phyloP scores from a whole-genome alignment of 2,329 filamentous ascomycete genomes.

The Pseudogymnoascus sp. region DNA sequence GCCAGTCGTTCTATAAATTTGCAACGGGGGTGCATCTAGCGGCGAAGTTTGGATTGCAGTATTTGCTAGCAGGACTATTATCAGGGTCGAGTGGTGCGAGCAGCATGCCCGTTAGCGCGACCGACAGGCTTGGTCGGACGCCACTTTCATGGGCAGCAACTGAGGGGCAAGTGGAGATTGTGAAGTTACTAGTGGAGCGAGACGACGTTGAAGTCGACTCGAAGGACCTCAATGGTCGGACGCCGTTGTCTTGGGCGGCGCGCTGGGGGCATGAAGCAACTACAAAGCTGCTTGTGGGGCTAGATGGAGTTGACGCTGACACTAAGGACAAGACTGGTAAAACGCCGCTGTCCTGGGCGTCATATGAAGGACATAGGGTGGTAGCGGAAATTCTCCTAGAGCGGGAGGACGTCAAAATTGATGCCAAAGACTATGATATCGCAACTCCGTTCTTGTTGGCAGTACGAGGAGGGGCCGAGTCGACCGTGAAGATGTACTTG shows the following conservation, averaged over 20 bases:
- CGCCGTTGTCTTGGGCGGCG: not conserved
- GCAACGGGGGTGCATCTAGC: constrained; percentile 16
- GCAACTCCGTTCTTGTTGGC: not conserved
- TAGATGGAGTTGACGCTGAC: not conserved
- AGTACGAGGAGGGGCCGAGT: not conserved
- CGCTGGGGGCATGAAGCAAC: not conserved
- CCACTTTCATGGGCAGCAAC: constrained; percentile 5
- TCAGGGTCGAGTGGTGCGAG: not conserved
- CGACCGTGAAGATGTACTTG: not conserved
- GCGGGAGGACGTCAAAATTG: not conserved
- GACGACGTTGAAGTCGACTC: not conserved
- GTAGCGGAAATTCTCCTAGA: not conserved
- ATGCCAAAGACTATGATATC: not conserved
- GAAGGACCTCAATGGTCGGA: not conserved
- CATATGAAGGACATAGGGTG: not conserved
- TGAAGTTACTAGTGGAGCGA: not conserved
- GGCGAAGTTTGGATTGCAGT: constrained; percentile 15
- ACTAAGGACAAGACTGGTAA: not conserved
- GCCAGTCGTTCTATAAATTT: not conserved
- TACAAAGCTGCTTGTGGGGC: not conserved
- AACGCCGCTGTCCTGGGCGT: not conserved
- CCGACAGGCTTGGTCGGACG: not conserved
- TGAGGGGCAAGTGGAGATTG: not conserved
- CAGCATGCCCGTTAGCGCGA: no score
- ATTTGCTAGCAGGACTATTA: constrained; percentile 8